Evolutionary conservation across 495 filamentous ascomycete species (phyloP), one percentile per base, ranked within the genome.

Genomic region (Annulohypoxylon bovei): DNA sequence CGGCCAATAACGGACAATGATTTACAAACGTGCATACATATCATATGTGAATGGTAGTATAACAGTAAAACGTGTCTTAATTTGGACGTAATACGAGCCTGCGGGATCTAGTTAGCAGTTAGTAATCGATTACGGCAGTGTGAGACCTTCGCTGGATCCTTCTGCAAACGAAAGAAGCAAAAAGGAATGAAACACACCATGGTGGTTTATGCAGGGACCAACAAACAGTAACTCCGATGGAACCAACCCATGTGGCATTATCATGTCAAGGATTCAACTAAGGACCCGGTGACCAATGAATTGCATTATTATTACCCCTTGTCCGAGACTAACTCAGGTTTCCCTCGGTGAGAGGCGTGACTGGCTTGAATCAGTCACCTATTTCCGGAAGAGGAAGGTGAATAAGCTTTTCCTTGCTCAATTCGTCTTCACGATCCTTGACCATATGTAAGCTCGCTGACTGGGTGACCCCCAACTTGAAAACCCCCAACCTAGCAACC

Each of bases 181-280:
- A 55, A 22, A 55, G 56, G 55, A 68, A 65, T 61, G 47, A 65
- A 65, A 65, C 67, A 35, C 42, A 64, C 66, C 33, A 65, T 58
- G 52, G 7, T 16, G 53, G 32, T 14, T 23, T 44, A 64, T 70
- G 67, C 67, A 70, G 61, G 54, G 47, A 47, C 67, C 16, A 53
- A 30, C 14, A 44, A 28, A 62, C 30, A 37, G 62, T 65, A 56
- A 65, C 61, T 40, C 42, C 49, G 60, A 42, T 56, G 50, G 50
- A 16, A 60, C 55, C 27, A 62, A 53, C 35, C 57, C 68, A 62
- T 65, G 68, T 71, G 62, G 57, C 62, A 53, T 49, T 40, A 28
- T 47, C 57, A 27, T 53, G 23, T 25, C 16, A 58, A 23, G 27
- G 33, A 56, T 39, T 37, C 16, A 54, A 53, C 28, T 49, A 44